A percentile compares a stretch with the other conserved stretches of the same genome.
Evolutionary conservation across 129 eudicot genomes (phyloP).

Genomic region (Erigeron canadensis): DNA sequence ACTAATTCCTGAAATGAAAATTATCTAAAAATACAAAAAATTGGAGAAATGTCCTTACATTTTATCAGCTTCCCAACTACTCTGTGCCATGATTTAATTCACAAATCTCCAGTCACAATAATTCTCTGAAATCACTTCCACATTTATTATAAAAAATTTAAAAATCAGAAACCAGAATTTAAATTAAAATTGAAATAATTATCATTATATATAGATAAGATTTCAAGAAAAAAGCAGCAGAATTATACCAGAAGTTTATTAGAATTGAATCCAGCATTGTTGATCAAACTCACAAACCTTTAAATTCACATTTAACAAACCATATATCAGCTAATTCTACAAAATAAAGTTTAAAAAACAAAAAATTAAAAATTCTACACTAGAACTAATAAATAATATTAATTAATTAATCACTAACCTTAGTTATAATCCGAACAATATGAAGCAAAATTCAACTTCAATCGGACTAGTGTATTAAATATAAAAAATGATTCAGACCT

Average conservation of each 20-base stretch:
- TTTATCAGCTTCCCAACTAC: conserved; percentile 99
- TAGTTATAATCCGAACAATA: too few species aligned
- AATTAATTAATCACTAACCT: neutral
- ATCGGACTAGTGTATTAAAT: neutral
- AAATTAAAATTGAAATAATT: neutral
- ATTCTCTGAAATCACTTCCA: conserved; percentile 30
- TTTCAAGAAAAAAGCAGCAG: neutral
- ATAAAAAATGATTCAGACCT: too few species aligned
- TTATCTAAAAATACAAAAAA: neutral
- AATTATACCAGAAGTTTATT: conserved; percentile 27
- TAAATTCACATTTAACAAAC: conserved; percentile 13
- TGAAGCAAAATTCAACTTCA: conserved; percentile 14
- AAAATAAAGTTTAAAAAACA: neutral
- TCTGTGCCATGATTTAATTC: conserved; percentile 70
- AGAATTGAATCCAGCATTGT: conserved; percentile 37
- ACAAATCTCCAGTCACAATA: conserved; percentile 14
- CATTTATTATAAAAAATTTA: conserved; percentile 5
- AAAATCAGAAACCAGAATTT: neutral
- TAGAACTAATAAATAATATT: too few species aligned
- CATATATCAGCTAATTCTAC: conserved; percentile 16
- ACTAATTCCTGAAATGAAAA: neutral
- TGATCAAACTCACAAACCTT: conserved; percentile 23
- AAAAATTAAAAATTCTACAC: neutral
- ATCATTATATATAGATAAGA: neutral
- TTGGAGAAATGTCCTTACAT: conserved; percentile 48